These are phyloP conservation scores for Penicillium sp. DNA, from an alignment of 2,329 filamentous ascomycete species.

Conservation along the genomic window DNA sequence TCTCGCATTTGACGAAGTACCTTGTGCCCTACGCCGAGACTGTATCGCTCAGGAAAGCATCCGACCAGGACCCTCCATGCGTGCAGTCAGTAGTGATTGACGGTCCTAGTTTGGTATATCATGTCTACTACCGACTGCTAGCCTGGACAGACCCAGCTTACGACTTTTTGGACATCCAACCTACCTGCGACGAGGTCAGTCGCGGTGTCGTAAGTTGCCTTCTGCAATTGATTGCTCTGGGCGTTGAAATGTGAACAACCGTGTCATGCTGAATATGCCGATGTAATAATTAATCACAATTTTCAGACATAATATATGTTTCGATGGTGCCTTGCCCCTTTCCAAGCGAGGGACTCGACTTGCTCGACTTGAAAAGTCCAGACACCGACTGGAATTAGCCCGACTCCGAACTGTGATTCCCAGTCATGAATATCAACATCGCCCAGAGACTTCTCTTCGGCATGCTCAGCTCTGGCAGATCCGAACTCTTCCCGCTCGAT, in stretches of 20 bases:
- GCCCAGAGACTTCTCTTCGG: slow-evolving; percentile 14
- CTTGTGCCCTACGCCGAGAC: slow-evolving; percentile 31
- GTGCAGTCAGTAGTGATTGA: slow-evolving; percentile 59
- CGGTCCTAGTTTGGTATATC: slow-evolving; percentile 74
- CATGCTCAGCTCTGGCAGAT: slow-evolving; percentile 28
- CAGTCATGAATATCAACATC: slow-evolving; percentile 6
- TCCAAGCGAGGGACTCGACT: slow-evolving; percentile 64
- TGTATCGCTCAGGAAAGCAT: slow-evolving; percentile 16
- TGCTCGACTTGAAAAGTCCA: slow-evolving; percentile 58
- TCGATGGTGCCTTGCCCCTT: slow-evolving; percentile 76
- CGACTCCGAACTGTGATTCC: slow-evolving; percentile 27
- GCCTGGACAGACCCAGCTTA: slow-evolving; percentile 35
- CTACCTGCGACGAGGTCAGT: slow-evolving; percentile 64
- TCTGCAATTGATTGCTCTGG: slow-evolving; percentile 53
- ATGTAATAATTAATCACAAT: not conserved
- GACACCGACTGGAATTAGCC: slow-evolving; percentile 55
- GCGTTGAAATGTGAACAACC: slow-evolving; percentile 59
- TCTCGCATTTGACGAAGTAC: slow-evolving; percentile 33
- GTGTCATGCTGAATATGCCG: not conserved
- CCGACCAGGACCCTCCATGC: slow-evolving; percentile 3
- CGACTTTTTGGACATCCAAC: slow-evolving; percentile 53
- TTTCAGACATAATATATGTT: slow-evolving; percentile 67
- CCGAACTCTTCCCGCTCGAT: slow-evolving; percentile 25
- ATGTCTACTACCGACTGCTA: slow-evolving; percentile 62
- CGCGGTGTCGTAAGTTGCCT: slow-evolving; percentile 62